Evolutionary conservation across 73 alveolate species (phyloP).

Genomic region (Tetrahymena thermophila): DNA sequence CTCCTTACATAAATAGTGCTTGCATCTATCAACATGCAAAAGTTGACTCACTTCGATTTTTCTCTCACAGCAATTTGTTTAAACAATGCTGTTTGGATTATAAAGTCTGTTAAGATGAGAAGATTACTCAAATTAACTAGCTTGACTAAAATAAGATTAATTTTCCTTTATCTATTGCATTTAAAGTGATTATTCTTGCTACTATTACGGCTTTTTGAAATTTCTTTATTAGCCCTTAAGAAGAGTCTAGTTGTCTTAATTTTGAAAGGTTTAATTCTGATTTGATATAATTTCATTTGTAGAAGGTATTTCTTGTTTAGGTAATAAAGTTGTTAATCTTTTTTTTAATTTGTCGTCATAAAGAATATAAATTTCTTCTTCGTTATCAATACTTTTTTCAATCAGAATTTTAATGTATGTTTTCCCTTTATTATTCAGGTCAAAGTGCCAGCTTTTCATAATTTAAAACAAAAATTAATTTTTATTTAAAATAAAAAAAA

Average conservation of each 20-base stretch:
- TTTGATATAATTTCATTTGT: too few relatives aligned
- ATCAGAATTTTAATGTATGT: background rate
- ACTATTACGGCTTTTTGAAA: too few relatives aligned
- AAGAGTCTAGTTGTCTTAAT: too few relatives aligned
- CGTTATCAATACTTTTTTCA: background rate
- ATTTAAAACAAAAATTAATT: too few relatives aligned
- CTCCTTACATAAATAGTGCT: background rate
- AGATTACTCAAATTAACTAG: too few relatives aligned
- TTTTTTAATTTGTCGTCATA: background rate
- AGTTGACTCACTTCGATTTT: background rate
- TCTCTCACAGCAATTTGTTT: background rate
- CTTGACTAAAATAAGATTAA: too few relatives aligned
- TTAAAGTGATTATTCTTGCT: too few relatives aligned
- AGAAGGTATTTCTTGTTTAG: background rate
- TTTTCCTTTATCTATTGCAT: too few relatives aligned
- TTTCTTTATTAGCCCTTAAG: too few relatives aligned
- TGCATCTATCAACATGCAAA: background rate
- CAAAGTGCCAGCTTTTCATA: background rate
- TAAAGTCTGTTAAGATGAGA: background rate
- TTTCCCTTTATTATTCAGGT: background rate
- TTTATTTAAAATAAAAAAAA: too few relatives aligned
- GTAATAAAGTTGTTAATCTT: background rate
- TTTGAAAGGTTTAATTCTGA: background rate
- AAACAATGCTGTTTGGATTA: background rate
- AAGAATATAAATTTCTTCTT: background rate